Conservation (phyloP, 2,329 filamentous ascomycete genomes). For the Arachnopeziza araneosa region DNA sequence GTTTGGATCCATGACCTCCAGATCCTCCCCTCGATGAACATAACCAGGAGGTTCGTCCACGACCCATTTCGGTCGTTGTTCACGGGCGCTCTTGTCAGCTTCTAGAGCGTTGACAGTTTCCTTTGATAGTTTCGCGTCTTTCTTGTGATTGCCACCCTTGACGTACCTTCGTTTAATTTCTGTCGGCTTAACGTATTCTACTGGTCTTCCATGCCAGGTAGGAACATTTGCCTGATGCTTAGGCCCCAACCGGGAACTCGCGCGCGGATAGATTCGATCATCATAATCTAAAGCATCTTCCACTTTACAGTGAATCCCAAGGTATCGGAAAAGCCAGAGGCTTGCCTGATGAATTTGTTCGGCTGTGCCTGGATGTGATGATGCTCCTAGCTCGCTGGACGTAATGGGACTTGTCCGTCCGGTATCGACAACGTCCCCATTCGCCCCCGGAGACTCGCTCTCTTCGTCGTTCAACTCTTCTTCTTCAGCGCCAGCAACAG, state of each 20-base stretch:
- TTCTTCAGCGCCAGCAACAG: constrained; percentile 58
- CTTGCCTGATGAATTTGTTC: constrained; percentile 91
- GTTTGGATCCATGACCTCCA: constrained; percentile 56
- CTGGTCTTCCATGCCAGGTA: constrained; percentile 78
- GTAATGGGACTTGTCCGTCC: constrained; percentile 58
- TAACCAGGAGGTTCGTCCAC: constrained; percentile 89
- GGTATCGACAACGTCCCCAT: constrained; percentile 49
- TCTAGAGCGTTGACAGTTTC: constrained; percentile 75
- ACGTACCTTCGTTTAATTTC: constrained; percentile 76
- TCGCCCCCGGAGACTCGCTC: constrained; percentile 57
- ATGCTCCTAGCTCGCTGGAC: constrained; percentile 48
- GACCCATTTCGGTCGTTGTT: constrained; percentile 86
- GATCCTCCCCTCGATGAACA: constrained; percentile 75
- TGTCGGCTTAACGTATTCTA: constrained; percentile 83
- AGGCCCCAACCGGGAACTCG: constrained; percentile 85
- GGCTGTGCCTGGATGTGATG: constrained; percentile 58
- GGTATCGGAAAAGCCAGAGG: constrained; percentile 92
- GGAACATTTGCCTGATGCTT: constrained; percentile 84
- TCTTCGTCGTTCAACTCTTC: constrained; percentile 60
- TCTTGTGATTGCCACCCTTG: constrained; percentile 60
- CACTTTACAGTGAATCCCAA: constrained; percentile 91
- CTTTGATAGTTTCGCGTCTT: constrained; percentile 71
- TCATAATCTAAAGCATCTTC: constrained; percentile 96
- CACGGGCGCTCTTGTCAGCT: constrained; percentile 71
- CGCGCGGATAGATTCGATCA: constrained; percentile 93